Percentiles rank a stretch among this genome's conserved stretches.
phyloP scores from a whole-genome alignment of 2,329 filamentous ascomycete species.

The Zasmidium cellare region DNA sequence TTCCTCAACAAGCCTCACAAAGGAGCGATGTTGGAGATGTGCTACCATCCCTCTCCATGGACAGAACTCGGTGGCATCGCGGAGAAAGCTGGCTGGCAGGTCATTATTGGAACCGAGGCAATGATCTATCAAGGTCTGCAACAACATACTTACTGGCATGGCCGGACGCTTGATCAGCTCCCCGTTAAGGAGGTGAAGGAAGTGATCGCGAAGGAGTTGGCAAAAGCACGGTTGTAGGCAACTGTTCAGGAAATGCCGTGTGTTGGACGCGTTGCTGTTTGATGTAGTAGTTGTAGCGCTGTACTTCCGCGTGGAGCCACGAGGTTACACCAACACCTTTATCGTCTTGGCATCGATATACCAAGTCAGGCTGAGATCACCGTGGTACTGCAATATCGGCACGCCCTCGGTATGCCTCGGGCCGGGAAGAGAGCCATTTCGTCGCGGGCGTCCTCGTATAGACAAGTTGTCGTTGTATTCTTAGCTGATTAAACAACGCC shows the following conservation, averaged over 20 bases:
- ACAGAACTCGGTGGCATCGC: conserved; percentile 66
- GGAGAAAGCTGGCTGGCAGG: conserved; percentile 65
- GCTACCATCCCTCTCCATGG: conserved; percentile 72
- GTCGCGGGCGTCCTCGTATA: background rate
- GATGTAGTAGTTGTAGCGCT: background rate
- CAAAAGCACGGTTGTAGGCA: conserved; percentile 20
- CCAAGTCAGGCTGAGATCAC: background rate
- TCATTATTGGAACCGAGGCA: conserved; percentile 74
- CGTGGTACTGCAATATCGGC: background rate
- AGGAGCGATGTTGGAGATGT: conserved; percentile 77
- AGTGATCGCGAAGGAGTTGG: conserved; percentile 43
- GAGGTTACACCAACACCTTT: background rate
- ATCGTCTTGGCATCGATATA: background rate
- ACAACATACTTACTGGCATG: conserved; percentile 63
- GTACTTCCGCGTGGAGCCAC: background rate
- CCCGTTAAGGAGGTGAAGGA: conserved; percentile 62
- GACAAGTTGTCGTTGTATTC: background rate
- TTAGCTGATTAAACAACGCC: background rate
- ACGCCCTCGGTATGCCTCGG: background rate
- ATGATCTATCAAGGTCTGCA: conserved; percentile 77
- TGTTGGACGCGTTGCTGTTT: background rate
- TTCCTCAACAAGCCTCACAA: conserved; percentile 55
- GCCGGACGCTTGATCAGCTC: conserved; percentile 52
- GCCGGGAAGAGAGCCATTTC: background rate
- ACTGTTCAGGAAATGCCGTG: background rate